Conservation (phyloP, 2,329 filamentous ascomycete genomes). For the Golovinomyces cichoracearum region DNA sequence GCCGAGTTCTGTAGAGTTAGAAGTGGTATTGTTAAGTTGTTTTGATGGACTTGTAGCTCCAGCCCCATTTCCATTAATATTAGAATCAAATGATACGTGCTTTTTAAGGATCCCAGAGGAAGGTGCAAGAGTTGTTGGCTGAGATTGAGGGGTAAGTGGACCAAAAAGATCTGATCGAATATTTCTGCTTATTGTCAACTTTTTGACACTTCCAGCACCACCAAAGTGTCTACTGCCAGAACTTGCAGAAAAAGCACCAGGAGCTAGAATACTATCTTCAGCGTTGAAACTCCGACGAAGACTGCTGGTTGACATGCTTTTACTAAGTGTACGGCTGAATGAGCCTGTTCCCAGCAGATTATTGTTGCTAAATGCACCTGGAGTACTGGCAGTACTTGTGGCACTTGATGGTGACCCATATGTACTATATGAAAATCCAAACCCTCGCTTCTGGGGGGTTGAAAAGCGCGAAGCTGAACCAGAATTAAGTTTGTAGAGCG, state of each 20-base stretch:
- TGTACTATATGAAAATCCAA: conserved; percentile 78
- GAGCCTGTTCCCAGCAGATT: conserved; percentile 41
- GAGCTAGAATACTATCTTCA: conserved; percentile 65
- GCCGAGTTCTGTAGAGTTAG: conserved; percentile 27
- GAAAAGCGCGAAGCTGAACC: conserved; percentile 52
- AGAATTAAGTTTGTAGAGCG: conserved; percentile 68
- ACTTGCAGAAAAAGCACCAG: conserved; percentile 57
- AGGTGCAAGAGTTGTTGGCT: conserved; percentile 13
- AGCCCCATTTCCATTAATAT: conserved; percentile 21
- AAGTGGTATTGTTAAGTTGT: conserved; percentile 19
- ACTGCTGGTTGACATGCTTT: conserved; percentile 73
- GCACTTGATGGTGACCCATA: conserved; percentile 59
- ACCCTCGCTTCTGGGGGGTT: conserved; percentile 66
- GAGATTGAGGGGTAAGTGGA: conserved; percentile 24
- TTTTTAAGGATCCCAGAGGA: conserved; percentile 36
- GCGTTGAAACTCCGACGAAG: conserved; percentile 56
- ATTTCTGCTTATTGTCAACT: conserved; percentile 72
- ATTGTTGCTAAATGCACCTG: conserved; percentile 39
- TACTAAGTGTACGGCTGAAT: conserved; percentile 37
- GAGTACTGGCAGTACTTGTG: conserved; percentile 40
- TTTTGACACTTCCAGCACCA: conserved; percentile 54
- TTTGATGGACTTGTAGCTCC: conserved; percentile 15
- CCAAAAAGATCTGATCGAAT: conserved; percentile 49
- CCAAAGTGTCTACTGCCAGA: conserved; percentile 36
- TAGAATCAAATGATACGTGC: conserved; percentile 74